Conservation (phyloP, 805 yeast genomes). For the Zygosaccharomyces bisporus region DNA sequence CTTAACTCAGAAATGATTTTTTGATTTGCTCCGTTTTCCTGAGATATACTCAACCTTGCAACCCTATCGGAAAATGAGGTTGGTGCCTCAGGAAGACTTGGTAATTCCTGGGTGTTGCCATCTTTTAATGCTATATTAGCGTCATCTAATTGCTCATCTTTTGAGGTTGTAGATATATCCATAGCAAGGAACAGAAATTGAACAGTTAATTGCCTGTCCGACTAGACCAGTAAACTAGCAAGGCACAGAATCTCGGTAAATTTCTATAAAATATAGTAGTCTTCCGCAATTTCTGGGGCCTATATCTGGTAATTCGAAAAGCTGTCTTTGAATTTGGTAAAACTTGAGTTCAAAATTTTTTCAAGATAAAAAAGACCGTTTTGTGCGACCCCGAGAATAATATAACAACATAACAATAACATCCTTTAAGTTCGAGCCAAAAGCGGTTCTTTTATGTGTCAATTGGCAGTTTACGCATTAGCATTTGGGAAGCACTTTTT, state of each 20-base stretch:
- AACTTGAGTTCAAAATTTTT: not conserved
- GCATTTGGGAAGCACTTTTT: constrained; percentile 1
- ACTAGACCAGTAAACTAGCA: not conserved
- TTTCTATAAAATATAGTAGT: not conserved
- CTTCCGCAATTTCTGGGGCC: not conserved
- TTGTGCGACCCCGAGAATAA: constrained; percentile 1
- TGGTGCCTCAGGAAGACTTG: not conserved
- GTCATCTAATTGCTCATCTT: constrained; percentile 1
- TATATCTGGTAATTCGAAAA: not conserved
- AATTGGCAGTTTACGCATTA: not conserved
- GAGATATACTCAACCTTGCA: constrained; percentile 30
- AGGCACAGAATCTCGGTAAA: not conserved
- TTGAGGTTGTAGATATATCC: not conserved
- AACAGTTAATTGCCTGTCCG: not conserved
- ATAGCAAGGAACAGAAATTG: too few species aligned
- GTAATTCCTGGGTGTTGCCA: not conserved
- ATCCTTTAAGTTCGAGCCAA: too few species aligned
- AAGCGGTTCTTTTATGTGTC: too few species aligned
- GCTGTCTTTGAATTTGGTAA: not conserved
- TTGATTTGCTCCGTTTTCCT: constrained; percentile 13
- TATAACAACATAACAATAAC: too few species aligned
- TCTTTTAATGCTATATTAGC: not conserved
- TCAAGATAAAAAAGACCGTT: not conserved
- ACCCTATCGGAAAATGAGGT: constrained; percentile 20
- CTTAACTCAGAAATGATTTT: constrained; percentile 15